Percentiles rank a stretch among this genome's conserved stretches.
Conservation (phyloP, 495 filamentous ascomycete species). For the Entonaema liquescens region DNA sequence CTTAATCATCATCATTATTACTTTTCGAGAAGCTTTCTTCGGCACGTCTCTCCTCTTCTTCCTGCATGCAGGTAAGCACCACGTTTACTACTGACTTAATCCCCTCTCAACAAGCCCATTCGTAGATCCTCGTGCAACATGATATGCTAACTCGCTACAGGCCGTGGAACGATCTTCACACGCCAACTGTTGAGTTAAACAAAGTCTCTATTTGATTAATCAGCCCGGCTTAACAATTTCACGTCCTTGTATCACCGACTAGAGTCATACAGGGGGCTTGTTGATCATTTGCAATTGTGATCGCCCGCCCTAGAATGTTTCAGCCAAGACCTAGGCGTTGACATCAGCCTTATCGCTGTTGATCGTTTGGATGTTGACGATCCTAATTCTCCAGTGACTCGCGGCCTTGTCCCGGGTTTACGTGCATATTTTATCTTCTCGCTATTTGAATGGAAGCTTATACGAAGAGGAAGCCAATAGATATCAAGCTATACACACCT, state of each 20-base stretch:
- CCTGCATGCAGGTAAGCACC: not conserved
- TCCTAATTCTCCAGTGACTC: not conserved
- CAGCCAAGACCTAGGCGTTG: slow-evolving; percentile 1
- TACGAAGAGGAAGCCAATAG: not conserved
- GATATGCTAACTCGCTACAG: not conserved
- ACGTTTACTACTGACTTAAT: not conserved
- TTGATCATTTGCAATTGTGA: not conserved
- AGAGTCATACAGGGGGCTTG: not conserved
- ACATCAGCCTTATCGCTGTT: not conserved
- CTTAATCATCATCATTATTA: no score
- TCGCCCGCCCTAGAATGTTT: not conserved
- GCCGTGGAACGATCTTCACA: not conserved
- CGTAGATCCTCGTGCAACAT: not conserved
- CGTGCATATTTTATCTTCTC: not conserved
- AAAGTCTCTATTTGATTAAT: not conserved
- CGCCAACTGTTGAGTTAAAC: not conserved
- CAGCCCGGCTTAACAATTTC: not conserved
- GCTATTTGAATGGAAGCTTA: not conserved
- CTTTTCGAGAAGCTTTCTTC: not conserved
- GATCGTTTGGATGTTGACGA: not conserved
- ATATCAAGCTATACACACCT: not conserved
- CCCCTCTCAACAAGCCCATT: not conserved
- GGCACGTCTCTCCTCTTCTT: not conserved
- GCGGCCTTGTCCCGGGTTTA: not conserved
- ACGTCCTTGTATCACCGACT: not conserved